These are phyloP conservation scores for Monosporascus sp. DNA, from an alignment of 2,329 filamentous ascomycete genomes.

Conservation along the genomic window DNA sequence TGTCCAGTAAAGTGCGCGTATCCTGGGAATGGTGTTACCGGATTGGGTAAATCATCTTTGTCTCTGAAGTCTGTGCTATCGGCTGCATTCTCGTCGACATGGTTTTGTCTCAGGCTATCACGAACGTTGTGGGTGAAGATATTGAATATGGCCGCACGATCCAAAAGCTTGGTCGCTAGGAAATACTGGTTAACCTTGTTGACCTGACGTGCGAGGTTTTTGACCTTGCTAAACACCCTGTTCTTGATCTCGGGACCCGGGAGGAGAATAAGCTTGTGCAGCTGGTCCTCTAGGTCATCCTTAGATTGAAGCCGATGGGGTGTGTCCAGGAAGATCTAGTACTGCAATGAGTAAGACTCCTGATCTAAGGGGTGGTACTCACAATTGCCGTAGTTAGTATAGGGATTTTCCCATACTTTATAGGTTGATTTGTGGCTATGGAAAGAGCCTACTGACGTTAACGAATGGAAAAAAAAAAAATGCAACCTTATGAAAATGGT, in stretches of 20 bases:
- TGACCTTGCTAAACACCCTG: neutral
- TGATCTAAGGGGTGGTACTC: neutral
- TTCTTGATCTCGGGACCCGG: slow-evolving; percentile 2
- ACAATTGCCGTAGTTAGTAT: slow-evolving; percentile 3
- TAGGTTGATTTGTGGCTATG: neutral
- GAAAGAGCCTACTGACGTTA: slow-evolving; percentile 3
- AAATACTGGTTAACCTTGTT: neutral
- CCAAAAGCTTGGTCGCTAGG: neutral
- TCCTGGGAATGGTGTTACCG: neutral
- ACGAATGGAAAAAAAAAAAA: neutral
- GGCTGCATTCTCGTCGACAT: neutral
- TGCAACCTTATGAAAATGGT: no score
- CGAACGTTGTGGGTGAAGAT: neutral
- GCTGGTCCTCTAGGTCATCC: slow-evolving; percentile 1
- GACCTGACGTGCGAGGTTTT: slow-evolving; percentile 3
- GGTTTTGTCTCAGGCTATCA: neutral
- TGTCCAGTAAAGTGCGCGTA: neutral
- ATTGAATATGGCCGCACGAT: slow-evolving; percentile 3
- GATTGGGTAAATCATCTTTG: neutral
- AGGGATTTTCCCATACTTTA: slow-evolving; percentile 1
- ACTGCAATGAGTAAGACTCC: neutral
- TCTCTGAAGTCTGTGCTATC: neutral
- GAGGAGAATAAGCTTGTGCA: slow-evolving; percentile 1
- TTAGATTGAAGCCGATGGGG: neutral
- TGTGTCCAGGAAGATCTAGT: slow-evolving; percentile 3